These are phyloP conservation scores for Lactifluus echinatus DNA, from an alignment of 768 basidiomycete genomes.

Conservation along the genomic window DNA sequence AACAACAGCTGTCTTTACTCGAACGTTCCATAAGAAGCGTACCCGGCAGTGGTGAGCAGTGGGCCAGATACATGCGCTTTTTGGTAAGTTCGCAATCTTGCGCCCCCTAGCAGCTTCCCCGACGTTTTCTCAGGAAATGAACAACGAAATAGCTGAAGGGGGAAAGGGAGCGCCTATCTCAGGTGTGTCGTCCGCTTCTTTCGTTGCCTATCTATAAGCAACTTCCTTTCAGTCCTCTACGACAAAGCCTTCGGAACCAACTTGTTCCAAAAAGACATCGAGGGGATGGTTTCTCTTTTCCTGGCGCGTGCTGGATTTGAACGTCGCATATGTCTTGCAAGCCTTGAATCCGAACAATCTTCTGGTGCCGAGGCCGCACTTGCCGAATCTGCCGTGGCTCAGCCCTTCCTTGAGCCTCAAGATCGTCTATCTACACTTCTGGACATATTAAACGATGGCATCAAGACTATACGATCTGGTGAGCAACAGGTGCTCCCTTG, in stretches of 20 bases:
- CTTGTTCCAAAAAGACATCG: conserved; percentile 16
- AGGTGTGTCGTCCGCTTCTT: neutral
- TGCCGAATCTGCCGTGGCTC: conserved; percentile 21
- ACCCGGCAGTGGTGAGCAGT: conserved; percentile 68
- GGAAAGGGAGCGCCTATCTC: conserved; percentile 14
- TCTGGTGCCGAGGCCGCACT: neutral
- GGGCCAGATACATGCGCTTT: conserved; percentile 69
- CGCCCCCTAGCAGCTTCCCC: neutral
- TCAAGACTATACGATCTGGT: conserved; percentile 12
- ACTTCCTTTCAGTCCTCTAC: conserved; percentile 7
- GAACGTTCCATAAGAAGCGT: conserved; percentile 61
- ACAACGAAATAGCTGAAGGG: conserved; percentile 12
- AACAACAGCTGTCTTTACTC: conserved; percentile 36
- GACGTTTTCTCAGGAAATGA: neutral
- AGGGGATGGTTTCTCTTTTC: conserved; percentile 16
- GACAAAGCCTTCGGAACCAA: conserved; percentile 16
- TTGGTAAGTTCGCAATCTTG: conserved; percentile 37
- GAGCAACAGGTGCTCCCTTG: neutral
- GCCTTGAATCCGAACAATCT: neutral
- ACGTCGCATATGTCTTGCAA: conserved; percentile 6
- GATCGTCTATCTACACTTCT: conserved; percentile 45
- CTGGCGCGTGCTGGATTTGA: conserved; percentile 19
- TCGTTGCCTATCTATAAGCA: neutral
- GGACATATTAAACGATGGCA: conserved; percentile 27
- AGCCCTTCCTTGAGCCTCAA: conserved; percentile 27